Base-by-base conservation (phyloP, 2,329 filamentous ascomycete genomes). In the Exophiala oligosperma region DNA sequence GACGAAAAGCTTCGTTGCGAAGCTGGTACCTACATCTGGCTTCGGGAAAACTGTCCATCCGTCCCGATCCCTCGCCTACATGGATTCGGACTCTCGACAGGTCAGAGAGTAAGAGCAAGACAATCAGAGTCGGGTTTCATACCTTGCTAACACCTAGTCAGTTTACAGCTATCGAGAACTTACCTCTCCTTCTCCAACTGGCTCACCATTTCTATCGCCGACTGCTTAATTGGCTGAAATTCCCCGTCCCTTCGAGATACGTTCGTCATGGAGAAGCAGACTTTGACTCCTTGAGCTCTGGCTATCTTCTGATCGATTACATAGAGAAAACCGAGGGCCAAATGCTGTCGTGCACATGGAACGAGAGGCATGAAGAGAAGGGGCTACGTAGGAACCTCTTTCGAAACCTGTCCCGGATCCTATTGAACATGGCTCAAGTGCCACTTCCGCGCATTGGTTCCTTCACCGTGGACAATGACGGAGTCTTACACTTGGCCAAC, bases 1-100 rank as follows among this genome's bases (percentile, higher is more conserved):
- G 68, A 70, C 60, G 67, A 71, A 56, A 72, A 71, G 52, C 50
- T 70, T 44, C 52, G 56, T 37, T 71, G 64, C 59, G 68, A 72
- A 50, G 69, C 62, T 12, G 66, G 56, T 5, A 67, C 68, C 14
- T 72, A 69, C 59, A 61, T 62, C 35, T 71, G 66, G 68, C 57
- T 70, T 49, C 52, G 49, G 32, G 4, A 55, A 49, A 49, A 55
- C 14, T 55, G 52, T 43, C 68, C 66, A 23, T 56, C 59, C 32
- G 52, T 70, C 4, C 67, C 67, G 29, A 71, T 67, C 50, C 66
- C 68, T 52, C 50, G 55, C n/a, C 53, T 71, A 29, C 62, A 68
- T 53, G 65, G 69, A 4, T 71, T 70, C 62, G 65, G 51, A 43
- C 51, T 59, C 51, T 59, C 56, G 50, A 59, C 56, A 32, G 56